phyloP scores from a whole-genome alignment of 768 basidiomycete species.

The Mycena metata region DNA sequence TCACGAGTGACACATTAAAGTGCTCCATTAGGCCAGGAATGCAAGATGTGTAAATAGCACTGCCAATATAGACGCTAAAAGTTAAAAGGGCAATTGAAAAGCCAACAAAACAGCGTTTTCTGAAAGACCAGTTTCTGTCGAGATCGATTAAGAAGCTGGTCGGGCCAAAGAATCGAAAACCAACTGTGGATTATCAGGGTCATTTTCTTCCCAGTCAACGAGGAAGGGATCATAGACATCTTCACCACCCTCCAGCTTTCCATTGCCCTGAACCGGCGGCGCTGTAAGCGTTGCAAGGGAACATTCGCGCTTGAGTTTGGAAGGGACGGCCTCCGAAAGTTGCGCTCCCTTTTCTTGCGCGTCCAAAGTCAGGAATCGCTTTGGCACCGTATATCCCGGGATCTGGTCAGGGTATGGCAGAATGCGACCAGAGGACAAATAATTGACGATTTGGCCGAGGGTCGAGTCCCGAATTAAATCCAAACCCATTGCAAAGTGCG shows the following conservation, averaged over 20 bases:
- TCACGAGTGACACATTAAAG: constrained; percentile 45
- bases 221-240: constrained; percentile 37
- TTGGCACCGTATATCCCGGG: constrained; percentile 8
- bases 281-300: constrained; percentile 2
- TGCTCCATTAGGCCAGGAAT: constrained; percentile 43
- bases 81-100: constrained; percentile 49
- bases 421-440: constrained; percentile 5
- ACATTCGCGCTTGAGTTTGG: background rate
- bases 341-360: constrained; percentile 2
- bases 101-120: constrained; percentile 46
- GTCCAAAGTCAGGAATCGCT: constrained; percentile 6
- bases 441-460: constrained; percentile 21
- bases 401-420: constrained; percentile 18
- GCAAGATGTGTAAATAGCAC: constrained; percentile 49
- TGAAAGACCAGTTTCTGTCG: constrained; percentile 47
- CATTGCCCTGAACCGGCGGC: too few species aligned
- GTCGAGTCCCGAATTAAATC: constrained; percentile 28
- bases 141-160: background rate
- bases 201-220: constrained; percentile 46
- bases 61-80: constrained; percentile 51
- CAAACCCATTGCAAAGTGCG: constrained; percentile 9
- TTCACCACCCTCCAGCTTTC: background rate
- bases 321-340: background rate
- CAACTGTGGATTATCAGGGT: constrained; percentile 45
- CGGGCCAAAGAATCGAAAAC: background rate